Conservation (phyloP, 2,329 filamentous ascomycete species). For the Neurospora sp. region DNA sequence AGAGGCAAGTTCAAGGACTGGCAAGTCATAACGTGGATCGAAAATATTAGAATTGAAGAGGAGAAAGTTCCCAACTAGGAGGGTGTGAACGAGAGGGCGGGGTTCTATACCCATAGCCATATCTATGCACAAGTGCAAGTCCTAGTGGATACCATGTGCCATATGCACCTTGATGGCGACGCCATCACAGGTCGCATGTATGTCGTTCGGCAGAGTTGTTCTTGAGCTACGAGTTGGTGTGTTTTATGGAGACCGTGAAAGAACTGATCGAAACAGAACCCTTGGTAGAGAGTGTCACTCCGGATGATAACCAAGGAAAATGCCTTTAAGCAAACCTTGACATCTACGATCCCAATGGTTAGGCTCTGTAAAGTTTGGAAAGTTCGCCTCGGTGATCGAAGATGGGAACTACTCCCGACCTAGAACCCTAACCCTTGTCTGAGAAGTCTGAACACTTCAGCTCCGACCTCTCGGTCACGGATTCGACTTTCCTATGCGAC, state of each 20-base stretch:
- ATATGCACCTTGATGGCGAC: too few relatives aligned
- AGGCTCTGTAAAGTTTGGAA: background rate
- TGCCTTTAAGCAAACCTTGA: too few relatives aligned
- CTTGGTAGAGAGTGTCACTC: background rate
- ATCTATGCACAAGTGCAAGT: too few relatives aligned
- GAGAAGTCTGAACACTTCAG: background rate
- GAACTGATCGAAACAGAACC: background rate
- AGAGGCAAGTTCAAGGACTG: too few relatives aligned
- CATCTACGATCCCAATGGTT: background rate
- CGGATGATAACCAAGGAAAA: background rate
- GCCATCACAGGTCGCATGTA: too few relatives aligned
- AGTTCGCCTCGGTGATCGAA: background rate
- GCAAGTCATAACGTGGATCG: too few relatives aligned
- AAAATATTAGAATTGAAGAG: too few relatives aligned
- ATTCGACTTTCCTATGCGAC: background rate
- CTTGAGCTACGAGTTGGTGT: background rate
- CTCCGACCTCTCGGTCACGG: background rate
- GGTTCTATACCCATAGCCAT: too few relatives aligned
- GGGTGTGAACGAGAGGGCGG: too few relatives aligned
- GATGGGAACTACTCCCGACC: background rate
- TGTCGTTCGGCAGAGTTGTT: background rate
- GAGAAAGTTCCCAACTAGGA: too few relatives aligned
- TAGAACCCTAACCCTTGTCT: background rate
- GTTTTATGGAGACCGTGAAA: background rate
- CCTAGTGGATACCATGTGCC: too few relatives aligned